phyloP scores from a whole-genome alignment of 495 filamentous ascomycete species.

The Penicillium psychrofluorescens region DNA sequence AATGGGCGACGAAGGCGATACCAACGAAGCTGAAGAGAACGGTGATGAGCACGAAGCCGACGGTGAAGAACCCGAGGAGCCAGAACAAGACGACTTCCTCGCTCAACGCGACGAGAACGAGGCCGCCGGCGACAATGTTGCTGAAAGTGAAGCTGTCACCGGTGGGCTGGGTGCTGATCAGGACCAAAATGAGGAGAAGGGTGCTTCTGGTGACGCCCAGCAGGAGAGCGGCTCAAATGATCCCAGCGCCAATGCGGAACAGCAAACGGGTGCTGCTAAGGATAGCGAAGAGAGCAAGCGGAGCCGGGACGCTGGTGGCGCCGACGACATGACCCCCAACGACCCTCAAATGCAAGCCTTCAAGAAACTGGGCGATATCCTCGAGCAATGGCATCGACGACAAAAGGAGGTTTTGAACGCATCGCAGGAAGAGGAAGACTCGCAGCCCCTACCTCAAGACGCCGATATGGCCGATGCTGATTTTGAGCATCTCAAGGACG shows the following conservation, averaged over 20 bases:
- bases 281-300: constrained; percentile 41
- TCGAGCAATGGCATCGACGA: constrained; percentile 88
- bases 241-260: constrained; percentile 33
- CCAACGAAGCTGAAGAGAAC: constrained; percentile 38
- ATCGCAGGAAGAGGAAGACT: constrained; percentile 52
- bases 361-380: constrained; percentile 84
- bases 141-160: constrained; percentile 40
- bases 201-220: constrained; percentile 57
- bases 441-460: constrained; percentile 45
- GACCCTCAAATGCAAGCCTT: constrained; percentile 57
- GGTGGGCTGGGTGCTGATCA: constrained; percentile 36
- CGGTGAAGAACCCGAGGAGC: constrained; percentile 36
- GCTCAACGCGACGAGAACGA: constrained; percentile 37
- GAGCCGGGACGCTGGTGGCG: constrained; percentile 33
- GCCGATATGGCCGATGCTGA: constrained; percentile 64
- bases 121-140: constrained; percentile 39
- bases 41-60: constrained; percentile 52
- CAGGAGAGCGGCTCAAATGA: constrained; percentile 42
- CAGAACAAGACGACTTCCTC: constrained; percentile 35
- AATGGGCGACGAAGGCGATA: constrained; percentile 25
- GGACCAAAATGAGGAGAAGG: constrained; percentile 55
- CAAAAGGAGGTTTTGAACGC: constrained; percentile 71
- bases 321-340: constrained; percentile 38
- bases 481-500: constrained; percentile 85
- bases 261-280: constrained; percentile 33